Conservation (phyloP, 2,329 filamentous ascomycete species). For the Ophiostoma australiae region DNA sequence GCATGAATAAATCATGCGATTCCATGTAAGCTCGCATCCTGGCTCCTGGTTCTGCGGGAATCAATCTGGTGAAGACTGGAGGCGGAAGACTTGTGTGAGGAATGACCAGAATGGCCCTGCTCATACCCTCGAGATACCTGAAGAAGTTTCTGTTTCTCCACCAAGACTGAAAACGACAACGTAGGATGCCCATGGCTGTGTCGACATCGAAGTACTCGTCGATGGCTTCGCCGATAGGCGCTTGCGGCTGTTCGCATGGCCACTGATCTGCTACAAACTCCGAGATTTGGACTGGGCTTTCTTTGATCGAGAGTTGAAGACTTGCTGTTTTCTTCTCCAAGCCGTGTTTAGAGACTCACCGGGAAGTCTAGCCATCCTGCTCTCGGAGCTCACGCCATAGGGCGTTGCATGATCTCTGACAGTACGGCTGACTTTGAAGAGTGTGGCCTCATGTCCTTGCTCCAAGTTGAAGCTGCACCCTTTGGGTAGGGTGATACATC, state of each 20-base stretch:
- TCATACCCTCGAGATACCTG: conserved; percentile 7
- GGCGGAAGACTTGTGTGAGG: background rate
- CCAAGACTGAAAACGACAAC: conserved; percentile 9
- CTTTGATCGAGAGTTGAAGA: background rate
- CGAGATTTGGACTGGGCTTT: background rate
- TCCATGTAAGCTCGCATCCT: background rate
- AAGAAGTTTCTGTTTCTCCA: conserved; percentile 13
- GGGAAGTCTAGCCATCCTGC: background rate
- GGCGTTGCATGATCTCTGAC: background rate
- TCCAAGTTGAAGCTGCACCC: background rate
- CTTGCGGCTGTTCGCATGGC: background rate
- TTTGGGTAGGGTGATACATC: background rate
- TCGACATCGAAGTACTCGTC: background rate
- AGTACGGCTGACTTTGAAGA: background rate
- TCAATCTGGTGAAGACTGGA: background rate
- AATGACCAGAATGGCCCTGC: background rate
- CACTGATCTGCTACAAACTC: background rate
- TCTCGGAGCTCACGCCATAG: background rate
- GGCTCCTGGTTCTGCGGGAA: background rate
- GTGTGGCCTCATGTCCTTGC: background rate
- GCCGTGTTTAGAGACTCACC: background rate
- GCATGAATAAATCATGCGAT: background rate
- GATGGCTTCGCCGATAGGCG: background rate
- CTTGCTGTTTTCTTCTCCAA: background rate
- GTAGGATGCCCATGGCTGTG: background rate